Conservation (phyloP, 345 rosid species). For the Hevea brasiliensis region DNA sequence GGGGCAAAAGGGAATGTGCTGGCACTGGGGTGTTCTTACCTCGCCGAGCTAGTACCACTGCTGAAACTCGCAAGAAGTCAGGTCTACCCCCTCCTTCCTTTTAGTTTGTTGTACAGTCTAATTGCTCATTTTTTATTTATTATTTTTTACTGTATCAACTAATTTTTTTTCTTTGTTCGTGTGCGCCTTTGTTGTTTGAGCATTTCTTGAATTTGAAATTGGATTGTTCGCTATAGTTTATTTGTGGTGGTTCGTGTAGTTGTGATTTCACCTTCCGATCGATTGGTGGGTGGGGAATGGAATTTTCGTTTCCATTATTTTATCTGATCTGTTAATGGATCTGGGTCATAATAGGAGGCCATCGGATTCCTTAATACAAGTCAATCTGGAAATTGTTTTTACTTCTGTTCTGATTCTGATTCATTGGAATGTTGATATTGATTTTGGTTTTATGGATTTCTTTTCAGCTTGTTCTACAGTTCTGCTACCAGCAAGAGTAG, state of each 20-base stretch:
- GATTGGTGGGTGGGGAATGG: no score
- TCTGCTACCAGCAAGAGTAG: constrained; percentile 79
- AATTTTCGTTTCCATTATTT: no score
- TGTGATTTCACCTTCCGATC: no score
- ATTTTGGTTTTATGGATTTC: neutral
- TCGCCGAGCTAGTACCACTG: constrained; percentile 39
- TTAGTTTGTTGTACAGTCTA: neutral
- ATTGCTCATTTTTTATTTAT: no score
- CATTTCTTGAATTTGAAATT: no score
- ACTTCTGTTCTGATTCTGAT: no score
- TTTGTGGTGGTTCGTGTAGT: neutral
- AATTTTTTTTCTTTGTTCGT: no score
- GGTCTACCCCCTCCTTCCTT: constrained; percentile 26
- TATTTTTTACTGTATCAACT: no score
- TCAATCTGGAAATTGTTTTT: no score
- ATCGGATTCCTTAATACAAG: no score
- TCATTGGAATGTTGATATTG: neutral
- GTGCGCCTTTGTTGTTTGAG: no score
- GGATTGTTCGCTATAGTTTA: neutral
- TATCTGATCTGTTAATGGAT: neutral
- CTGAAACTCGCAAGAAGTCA: constrained; percentile 54
- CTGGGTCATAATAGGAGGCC: no score
- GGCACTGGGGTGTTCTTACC: constrained; percentile 96
- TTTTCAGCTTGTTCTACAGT: constrained; percentile 50
- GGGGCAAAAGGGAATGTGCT: constrained; percentile 52